These are phyloP conservation scores for Graphiopsis chlorocephala DNA, from an alignment of 2,329 filamentous ascomycete species.

Conservation along the genomic window DNA sequence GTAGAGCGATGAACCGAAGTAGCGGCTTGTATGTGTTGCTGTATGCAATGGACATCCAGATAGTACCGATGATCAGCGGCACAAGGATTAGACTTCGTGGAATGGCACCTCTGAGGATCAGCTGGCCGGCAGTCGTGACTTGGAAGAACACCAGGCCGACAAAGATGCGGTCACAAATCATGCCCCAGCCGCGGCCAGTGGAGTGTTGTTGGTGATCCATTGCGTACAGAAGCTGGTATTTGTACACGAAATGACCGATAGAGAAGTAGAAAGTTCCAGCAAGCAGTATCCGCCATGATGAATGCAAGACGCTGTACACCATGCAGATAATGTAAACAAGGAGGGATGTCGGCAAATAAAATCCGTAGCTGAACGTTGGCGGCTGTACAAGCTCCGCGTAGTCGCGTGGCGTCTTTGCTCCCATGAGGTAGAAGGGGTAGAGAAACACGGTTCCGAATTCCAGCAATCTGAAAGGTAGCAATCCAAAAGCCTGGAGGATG, in stretches of 20 bases:
- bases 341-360: constrained; percentile 88
- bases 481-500: constrained; percentile 85
- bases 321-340: constrained; percentile 93
- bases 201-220: constrained; percentile 97
- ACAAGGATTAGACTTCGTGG: constrained; percentile 68
- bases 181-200: constrained; percentile 90
- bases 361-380: constrained; percentile 89
- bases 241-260: constrained; percentile 85
- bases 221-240: constrained; percentile 94
- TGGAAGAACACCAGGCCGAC: constrained; percentile 87
- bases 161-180: constrained; percentile 90
- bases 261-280: constrained; percentile 76
- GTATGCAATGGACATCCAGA: constrained; percentile 89
- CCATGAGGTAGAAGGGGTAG: constrained; percentile 75
- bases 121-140: constrained; percentile 81
- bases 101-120: constrained; percentile 72
- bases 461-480: constrained; percentile 88
- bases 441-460: constrained; percentile 83
- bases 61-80: constrained; percentile 73
- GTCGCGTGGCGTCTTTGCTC: constrained; percentile 84
- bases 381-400: constrained; percentile 78
- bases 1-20: constrained; percentile 86
- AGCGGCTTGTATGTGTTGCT: constrained; percentile 78
- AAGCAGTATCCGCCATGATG: constrained; percentile 76
- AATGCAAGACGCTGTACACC: constrained; percentile 83